Conservation (phyloP, 257 asterid species). For the Apocynum venetum region DNA sequence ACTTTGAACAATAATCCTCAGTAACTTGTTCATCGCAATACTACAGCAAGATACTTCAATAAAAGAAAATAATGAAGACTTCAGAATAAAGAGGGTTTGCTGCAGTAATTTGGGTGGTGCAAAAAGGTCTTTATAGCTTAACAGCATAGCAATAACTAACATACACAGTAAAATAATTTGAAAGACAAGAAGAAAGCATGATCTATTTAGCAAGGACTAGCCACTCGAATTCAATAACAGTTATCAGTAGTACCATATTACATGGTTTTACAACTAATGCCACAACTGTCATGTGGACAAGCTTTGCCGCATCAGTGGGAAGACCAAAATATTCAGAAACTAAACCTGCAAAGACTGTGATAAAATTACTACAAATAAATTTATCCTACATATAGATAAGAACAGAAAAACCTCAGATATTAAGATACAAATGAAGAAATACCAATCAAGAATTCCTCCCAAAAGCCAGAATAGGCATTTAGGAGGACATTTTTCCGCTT, state of each 20-base stretch:
- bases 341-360: background rate
- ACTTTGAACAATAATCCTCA: background rate
- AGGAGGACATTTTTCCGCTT: background rate
- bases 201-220: background rate
- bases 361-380: background rate
- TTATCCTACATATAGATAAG: background rate
- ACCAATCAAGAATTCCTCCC: background rate
- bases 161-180: background rate
- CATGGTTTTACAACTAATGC: conserved; percentile 5
- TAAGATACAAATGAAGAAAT: background rate
- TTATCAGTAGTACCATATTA: background rate
- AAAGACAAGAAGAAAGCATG: conserved; percentile 3
- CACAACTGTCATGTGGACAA: background rate
- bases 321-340: conserved; percentile 7
- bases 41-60: background rate
- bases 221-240: background rate
- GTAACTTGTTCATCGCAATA: background rate
- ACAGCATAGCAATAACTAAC: background rate
- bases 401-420: background rate
- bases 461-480: background rate
- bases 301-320: conserved; percentile 2
- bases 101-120: background rate
- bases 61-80: background rate
- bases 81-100: background rate
- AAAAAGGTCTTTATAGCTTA: background rate